Conservation (phyloP, 306 rosid species). For the Heteromeles arbutifolia region DNA sequence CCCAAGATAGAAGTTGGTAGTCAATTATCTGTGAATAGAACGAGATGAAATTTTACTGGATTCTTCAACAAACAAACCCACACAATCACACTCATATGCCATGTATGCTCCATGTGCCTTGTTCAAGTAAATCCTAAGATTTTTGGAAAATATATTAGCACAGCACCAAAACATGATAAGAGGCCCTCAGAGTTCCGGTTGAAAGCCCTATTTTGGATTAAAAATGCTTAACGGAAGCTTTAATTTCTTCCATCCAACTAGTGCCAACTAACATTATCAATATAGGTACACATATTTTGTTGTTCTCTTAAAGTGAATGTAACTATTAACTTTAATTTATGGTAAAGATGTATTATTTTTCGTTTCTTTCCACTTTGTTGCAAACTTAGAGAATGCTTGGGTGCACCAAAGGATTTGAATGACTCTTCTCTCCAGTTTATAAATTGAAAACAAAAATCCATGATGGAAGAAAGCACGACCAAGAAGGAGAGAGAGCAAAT, state of each 20-base stretch:
- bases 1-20: slow-evolving; percentile 9
- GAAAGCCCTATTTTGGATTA: neutral
- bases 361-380: neutral
- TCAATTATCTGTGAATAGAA: neutral
- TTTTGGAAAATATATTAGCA: neutral
- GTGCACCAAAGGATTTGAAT: neutral
- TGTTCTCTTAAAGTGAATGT: neutral
- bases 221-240: neutral
- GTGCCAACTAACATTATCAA: neutral
- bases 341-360: neutral
- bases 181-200: neutral
- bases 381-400: neutral
- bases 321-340: neutral
- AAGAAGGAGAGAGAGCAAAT: too few species aligned
- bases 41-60: slow-evolving; percentile 9
- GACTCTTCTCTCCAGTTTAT: neutral
- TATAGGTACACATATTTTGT: neutral
- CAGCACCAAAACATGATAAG: neutral
- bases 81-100: neutral
- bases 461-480: neutral
- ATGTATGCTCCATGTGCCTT: neutral
- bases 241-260: neutral
- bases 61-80: neutral
- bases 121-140: neutral
- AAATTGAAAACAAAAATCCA: neutral